Evolutionary conservation across 2,329 filamentous ascomycete species (phyloP), one percentile per base, ranked within the genome.

Genomic region (Neonectria punicea): DNA sequence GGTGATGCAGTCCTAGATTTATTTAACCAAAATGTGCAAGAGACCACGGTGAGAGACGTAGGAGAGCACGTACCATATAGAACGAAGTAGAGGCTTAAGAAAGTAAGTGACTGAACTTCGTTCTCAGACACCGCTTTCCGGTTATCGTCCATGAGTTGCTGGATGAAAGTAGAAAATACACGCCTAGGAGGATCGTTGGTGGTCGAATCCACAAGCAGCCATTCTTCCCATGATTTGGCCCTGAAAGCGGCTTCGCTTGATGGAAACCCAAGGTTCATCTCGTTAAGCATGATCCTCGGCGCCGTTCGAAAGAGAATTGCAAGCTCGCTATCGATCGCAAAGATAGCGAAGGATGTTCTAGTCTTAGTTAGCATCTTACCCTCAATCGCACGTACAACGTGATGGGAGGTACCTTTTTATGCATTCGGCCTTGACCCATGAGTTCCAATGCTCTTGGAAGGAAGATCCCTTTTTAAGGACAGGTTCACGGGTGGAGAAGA

Each of bases 361-460:
- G 9, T 9, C 36, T 8, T 8, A 1, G 34, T 39, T 39, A 39
- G 36, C 36, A 16, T n/a, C 34, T 36, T 5, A 9, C 36, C 1
- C 14, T 6, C 9, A 3, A 5, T 8, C 3, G 1, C 36, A 1
- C 14, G 1, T 39, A 5, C 0, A 2, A 16, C 7, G 36, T 2
- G 1, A 39, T 39, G 36, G 36, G 10, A n/a, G 14, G 5, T n/a
- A 39, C 36, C 36, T n/a, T 39, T 39, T 39, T 39, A 39, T 39
- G 14, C 36, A 39, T 39, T 39, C 36, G 2, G 36, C 13, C 36
- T 39, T 39, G 36, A 39, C 14, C 36, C 36, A 39, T 8, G 36
- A 39, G 14, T 39, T 39, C 36, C 36, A 39, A n/a, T 39, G 14
- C 36, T n/a, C 36, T 39, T n/a, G 14, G 14, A 13, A 16, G 6